Percentiles rank a stretch among this genome's conserved stretches.
phyloP scores from a whole-genome alignment of 768 basidiomycete genomes.

The Collybia sordida region DNA sequence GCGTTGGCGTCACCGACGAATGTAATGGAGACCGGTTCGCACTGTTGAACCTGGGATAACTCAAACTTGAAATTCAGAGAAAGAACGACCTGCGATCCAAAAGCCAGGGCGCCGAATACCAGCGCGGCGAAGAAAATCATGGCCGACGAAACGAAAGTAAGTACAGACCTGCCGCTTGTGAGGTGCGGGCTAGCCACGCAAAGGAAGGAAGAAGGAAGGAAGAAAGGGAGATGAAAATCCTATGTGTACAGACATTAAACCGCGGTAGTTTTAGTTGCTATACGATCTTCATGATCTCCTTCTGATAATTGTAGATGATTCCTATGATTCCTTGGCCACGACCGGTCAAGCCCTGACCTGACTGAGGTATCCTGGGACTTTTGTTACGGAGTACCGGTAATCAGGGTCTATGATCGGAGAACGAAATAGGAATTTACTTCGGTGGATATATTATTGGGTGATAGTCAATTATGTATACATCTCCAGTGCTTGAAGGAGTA shows the following conservation, averaged over 20 bases:
- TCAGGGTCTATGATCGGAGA: background rate
- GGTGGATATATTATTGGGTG: background rate
- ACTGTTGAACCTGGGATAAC: conserved; percentile 49
- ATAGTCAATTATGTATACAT: too few species aligned
- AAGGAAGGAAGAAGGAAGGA: conserved; percentile 21
- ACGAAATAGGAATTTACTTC: background rate
- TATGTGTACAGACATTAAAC: background rate
- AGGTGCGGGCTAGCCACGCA: conserved; percentile 34
- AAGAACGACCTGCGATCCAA: conserved; percentile 42
- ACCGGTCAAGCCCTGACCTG: background rate
- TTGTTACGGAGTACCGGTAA: background rate
- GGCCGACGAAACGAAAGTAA: conserved; percentile 20
- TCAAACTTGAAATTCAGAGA: conserved; percentile 32
- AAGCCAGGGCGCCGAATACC: conserved; percentile 29
- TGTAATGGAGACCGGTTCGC: conserved; percentile 45
- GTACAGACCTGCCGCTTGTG: conserved; percentile 21
- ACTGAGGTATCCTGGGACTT: too few species aligned
- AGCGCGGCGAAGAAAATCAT: conserved; percentile 26
- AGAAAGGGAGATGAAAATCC: conserved; percentile 19
- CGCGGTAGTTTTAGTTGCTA: background rate
- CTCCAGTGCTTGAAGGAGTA: too few species aligned
- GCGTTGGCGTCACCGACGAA: conserved; percentile 40
- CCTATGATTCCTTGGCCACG: conserved; percentile 1
- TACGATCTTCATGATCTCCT: conserved; percentile 1
- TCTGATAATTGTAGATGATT: conserved; percentile 1